Base-by-base conservation (phyloP, 768 basidiomycete species). In the Sporobolomyces phaffii region DNA sequence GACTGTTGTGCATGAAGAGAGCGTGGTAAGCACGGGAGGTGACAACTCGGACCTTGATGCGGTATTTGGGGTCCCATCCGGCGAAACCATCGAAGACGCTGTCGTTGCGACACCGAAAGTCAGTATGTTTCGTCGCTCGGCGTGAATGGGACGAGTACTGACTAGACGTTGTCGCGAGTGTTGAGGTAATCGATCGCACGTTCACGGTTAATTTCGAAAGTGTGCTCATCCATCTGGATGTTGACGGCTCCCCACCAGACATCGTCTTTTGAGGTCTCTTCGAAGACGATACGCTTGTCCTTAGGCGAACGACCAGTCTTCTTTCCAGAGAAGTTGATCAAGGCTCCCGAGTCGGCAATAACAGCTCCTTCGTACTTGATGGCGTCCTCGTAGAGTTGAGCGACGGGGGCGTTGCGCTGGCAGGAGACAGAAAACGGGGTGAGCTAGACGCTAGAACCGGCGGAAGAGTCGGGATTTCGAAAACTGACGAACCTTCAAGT, bases 321-420 rank as follows among this genome's bases (percentile, higher is more conserved):
- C 84, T 97, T 98, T 33, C 96, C 96, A 14, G 92, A 96, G 76
- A 98, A 99, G 84, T 99, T 99, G 86, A 99, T 99, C 75, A 99
- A 82, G 24, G 96, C 92, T 58, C 96, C 96, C 9, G 87, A 89
- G 34, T 89, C 86, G 60, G 96, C 93, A 80, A 99, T 89, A 81
- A 99, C 90, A 74, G 96, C 96, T 64, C 94, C 94, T 77, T 99
- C 96, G 80, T 97, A 94, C 73, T 91, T 87, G 81, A 98, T 87
- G 74, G 96, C 96, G 75, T 99, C 96, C 77, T 99, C 96, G 80
- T 73, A 76, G 4, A 74, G 73, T 67, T 76, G 74, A 2, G 73
- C 73, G 47, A 87, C 86, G 26, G 91, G 84, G 2, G 91, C 91
- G 72, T 94, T 94, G 79, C 91, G 89, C 80, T 90, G 60, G 9